These are phyloP conservation scores for Saposhnikovia divaricata DNA, from an alignment of 129 eudicot species.

Conservation along the genomic window DNA sequence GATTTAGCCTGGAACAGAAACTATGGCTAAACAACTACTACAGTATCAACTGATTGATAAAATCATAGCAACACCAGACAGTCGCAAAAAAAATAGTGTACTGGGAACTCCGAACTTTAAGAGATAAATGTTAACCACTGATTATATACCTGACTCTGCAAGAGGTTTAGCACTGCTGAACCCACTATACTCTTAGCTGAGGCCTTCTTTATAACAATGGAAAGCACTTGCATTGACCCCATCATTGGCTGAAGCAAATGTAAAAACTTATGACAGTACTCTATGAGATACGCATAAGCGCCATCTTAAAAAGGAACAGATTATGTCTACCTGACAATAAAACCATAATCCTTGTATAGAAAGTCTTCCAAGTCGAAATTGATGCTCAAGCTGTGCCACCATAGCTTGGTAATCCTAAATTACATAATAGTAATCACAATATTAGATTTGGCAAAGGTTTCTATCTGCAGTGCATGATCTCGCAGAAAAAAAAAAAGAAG, in stretches of 20 bases:
- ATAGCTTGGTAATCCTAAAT: conserved; percentile 93
- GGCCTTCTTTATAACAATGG: conserved; percentile 67
- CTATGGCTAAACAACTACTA: conserved; percentile 2
- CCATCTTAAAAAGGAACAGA: neutral
- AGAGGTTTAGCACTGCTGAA: conserved; percentile 84
- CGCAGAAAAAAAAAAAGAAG: neutral
- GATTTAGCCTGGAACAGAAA: conserved; percentile 58
- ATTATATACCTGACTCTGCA: conserved; percentile 74
- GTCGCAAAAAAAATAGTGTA: neutral
- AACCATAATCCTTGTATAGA: conserved; percentile 97
- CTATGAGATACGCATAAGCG: neutral
- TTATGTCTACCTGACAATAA: conserved; percentile 71
- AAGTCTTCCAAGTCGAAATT: conserved; percentile 79
- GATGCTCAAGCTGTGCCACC: conserved; percentile 99
- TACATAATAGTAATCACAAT: neutral
- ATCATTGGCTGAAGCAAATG: conserved; percentile 69
- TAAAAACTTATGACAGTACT: conserved; percentile 1
- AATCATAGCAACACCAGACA: neutral
- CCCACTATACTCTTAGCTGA: conserved; percentile 58
- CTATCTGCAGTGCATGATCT: neutral
- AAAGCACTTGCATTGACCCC: conserved; percentile 83
- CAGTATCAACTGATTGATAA: neutral
- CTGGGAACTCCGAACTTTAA: neutral
- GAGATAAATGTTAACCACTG: neutral
- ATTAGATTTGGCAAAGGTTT: neutral